Evolutionary conservation across 2,329 filamentous ascomycete genomes (phyloP), one percentile per base, ranked within the genome.

Genomic region (Lachnellula occidentalis): DNA sequence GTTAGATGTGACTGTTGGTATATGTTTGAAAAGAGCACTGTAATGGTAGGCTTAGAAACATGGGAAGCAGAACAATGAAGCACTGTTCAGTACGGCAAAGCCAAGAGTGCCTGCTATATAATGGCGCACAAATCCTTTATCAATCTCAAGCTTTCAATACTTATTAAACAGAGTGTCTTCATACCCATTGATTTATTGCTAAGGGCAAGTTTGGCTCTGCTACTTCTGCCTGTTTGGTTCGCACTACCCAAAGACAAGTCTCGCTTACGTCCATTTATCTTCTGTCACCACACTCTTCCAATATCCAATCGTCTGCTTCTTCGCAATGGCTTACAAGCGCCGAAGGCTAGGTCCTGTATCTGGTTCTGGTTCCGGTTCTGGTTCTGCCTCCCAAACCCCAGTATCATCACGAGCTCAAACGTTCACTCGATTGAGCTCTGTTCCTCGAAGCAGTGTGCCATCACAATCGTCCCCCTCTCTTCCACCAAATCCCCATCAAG

Each of bases 251-350:
- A 43, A 12, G 7, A 31, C 11, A 27, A n/a, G 21, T 45, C 50
- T 46, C 41, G 50, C 24, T 34, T 34, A 24, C 9, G 17, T 22
- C 34, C 37, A 7, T 43, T 12, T 17, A 17, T 21, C 34, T 37
- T 45, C 48, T 27, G 24, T 45, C 41, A 22, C 12, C 17, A 11
- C 21, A 39, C 21, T 14, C 22, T 36, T 14, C 24, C 34, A 48
- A 36, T 14, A 39, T 19, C 15, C 12, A 34, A 46, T 5, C 24
- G 5, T 45, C 34, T 47, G 6, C 7, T 27, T 54, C 15, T n/a
- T 46, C 51, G 59, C 47, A 27, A 66, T 66, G 64, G 55, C 62
- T 6, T 65, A 55, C 52, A 68, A 66, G 56, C 66, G 66, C 53
- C 64, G 60, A 39, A 59, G 61, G 12, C 3, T 54, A 11, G 42